Base-by-base conservation (phyloP, 2,329 filamentous ascomycete genomes). In the Aspergillus jensenii region DNA sequence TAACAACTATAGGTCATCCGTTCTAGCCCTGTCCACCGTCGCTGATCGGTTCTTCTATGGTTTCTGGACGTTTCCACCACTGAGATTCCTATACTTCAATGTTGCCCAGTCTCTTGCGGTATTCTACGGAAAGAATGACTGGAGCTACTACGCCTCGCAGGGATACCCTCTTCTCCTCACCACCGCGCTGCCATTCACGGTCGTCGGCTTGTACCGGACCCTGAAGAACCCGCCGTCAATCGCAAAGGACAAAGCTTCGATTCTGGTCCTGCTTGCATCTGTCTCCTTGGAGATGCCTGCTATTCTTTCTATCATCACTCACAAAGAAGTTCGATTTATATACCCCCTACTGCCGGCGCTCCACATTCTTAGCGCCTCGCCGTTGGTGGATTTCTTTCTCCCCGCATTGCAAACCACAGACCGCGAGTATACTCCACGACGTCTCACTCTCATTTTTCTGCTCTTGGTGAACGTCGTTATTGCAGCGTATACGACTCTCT, bases 291-390 rank as follows among this genome's bases (percentile, higher is more conserved):
- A 85, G 31, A 89, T 88, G 57, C 76, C 90, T 9, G 71, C 77
- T 1, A 74, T 80, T 2, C 82, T 98, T 35, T 96, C 91, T 1
- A 70, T 90, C 47, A 90, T 98, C 64, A 87, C 91, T 1, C 95
- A 99, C 78, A 99, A 99, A 74, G 95, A 99, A 81, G 90, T 96
- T 66, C 91, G 95, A 68, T 99, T 99, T 79, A 90, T 98, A 65
- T 96, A 96, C 68, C 93, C 95, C 1, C 83, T 99, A 17, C 83
- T 98, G 2, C 93, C 95, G 1, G 83, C 88, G n/a, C 82, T 99
- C 6, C 91, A 95, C 71, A 79, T 96, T 61, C 79, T 98, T 40
- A 86, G 90, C 1, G 91, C 91, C 0, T 84, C 86, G 0, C 82
- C 86, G 3, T 76, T 90, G 15, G 79, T 84, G 3, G 73, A 79